phyloP scores from a whole-genome alignment of 371 early-diverging fungal species.

The Zopfochytrium polystomum region DNA sequence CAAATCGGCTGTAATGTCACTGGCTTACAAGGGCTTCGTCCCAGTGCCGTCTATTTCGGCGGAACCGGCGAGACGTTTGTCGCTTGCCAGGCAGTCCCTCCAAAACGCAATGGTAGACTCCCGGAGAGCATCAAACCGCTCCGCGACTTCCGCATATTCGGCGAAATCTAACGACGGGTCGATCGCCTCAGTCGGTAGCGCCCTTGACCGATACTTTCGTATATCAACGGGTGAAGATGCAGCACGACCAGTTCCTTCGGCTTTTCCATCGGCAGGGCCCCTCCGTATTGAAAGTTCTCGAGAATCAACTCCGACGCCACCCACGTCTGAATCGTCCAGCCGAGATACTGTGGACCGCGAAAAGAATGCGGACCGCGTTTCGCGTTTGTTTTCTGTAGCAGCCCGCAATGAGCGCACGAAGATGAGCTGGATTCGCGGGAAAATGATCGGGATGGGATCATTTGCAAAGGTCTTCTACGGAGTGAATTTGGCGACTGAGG shows the following conservation, averaged over 20 bases:
- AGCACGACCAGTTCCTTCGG: not conserved
- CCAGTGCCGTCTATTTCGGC: not conserved
- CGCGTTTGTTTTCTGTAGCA: no score
- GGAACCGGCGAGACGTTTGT: not conserved
- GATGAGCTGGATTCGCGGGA: conserved; percentile 49
- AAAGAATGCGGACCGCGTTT: no score
- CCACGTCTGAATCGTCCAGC: not conserved
- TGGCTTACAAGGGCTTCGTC: not conserved
- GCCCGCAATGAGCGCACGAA: no score
- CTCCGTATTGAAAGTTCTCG: not conserved
- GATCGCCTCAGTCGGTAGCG: not conserved
- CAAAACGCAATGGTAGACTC: not conserved
- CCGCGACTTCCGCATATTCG: not conserved
- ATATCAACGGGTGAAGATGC: not conserved
- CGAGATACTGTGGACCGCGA: no score
- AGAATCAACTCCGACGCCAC: not conserved
- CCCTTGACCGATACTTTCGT: not conserved
- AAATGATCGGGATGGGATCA: conserved; percentile 92
- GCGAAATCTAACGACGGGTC: not conserved
- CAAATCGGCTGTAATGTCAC: no score
- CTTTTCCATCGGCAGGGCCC: not conserved
- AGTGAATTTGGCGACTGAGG: conserved; percentile 69
- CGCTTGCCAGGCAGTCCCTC: not conserved
- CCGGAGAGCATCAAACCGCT: not conserved
- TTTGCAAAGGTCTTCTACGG: conserved; percentile 97